Base-by-base conservation (phyloP, 2,329 filamentous ascomycete species). In the Myotisia sp. region DNA sequence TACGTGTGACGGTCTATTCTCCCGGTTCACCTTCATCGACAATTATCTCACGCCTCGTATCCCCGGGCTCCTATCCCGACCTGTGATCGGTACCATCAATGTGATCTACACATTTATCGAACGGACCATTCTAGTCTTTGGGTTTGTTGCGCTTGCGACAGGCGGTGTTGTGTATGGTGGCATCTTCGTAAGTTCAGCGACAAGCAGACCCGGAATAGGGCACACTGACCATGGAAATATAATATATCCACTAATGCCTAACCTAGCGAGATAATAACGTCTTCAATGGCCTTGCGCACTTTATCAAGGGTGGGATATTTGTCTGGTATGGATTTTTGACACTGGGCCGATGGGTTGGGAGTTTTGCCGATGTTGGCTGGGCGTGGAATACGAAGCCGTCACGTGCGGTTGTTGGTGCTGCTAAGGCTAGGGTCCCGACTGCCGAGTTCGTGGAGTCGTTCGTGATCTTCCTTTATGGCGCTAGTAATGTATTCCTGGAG, bases 281-380 rank as follows among this genome's bases (percentile, higher is more conserved):
- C 37, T 92, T 87, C 63, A 86, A 76, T 45, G 84, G 87, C 2
- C 66, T 94, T 26, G 87, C 87, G 5, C 87, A 95, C 52, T 93
- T 83, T 63, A 76, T 94, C 55, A 95, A 95, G 55, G 87, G 87
- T 29, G 82, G 82, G 3, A 79, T 95, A 36, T 95, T 95, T 64
- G 84, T 94, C 61, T 90, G 83, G 76, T 82, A 92, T 42, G 87
- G 87, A 6, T 59, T 93, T 13, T 61, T 94, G 40, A 92, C 83
- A 0, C 67, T 95, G 3, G 85, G 84, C 19, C 77, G 87, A 37
- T 94, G 84, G 79, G 74, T 85, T 50, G 87, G 87, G 17, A 81
- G 80, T 53, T 95, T 92, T 53, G 76, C 80, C 38, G 82, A 93
- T 40, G 70, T 87, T 37, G 87, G 87, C 44, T 95, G 87, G 87